Evolutionary conservation across 140 eudicot species (phyloP), one percentile per base, ranked within the genome.

Genomic region (Bidens hawaiensis): DNA sequence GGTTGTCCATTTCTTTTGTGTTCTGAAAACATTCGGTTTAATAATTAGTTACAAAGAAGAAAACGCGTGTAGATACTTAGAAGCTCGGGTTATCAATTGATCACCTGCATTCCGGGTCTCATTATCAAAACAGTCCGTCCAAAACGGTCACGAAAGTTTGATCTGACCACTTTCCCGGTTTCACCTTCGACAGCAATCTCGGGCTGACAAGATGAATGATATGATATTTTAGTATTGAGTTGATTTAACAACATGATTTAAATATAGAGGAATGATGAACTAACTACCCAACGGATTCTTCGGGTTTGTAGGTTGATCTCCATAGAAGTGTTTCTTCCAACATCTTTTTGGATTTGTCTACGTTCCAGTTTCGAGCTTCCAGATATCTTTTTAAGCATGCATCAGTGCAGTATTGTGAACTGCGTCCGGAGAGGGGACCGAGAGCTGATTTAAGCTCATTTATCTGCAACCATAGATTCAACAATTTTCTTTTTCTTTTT

Each of bases 1-100:
- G 67, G 67, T 42, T 62, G 2, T 62, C 67, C 67, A 62, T 38
- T 24, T 34, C 48, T 62, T 53, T 14, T 42, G 67, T 62, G 19
- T 41, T 62, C 67, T 62, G 67, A 1, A 55, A 55, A 5, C 62
- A 10, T 55, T 55, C 38, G 23, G 1, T 55, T 55, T 55, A 4
- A 42, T 19, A 6, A 4, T 7, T 30, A 52, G 2, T 49, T 3
- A 22, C 28, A 11, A 2, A 50, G 52, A 46, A 46, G 6, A n/a
- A 46, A 16, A 46, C 24, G 11, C 12, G 55, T 47, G 14, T 18
- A 19, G 54, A 45, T 45, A n/a, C n/a, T n/a, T n/a, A 17, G 58
- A 51, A 45, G 11, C 17, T 25, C 34, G n/a, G 21, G 2, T 22
- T 62, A 41, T 22, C 3, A 14, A 62, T n/a, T 38, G 45, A 10